Conservation (phyloP, 164 flowering plant genomes). For the Buxus sempervirens region DNA sequence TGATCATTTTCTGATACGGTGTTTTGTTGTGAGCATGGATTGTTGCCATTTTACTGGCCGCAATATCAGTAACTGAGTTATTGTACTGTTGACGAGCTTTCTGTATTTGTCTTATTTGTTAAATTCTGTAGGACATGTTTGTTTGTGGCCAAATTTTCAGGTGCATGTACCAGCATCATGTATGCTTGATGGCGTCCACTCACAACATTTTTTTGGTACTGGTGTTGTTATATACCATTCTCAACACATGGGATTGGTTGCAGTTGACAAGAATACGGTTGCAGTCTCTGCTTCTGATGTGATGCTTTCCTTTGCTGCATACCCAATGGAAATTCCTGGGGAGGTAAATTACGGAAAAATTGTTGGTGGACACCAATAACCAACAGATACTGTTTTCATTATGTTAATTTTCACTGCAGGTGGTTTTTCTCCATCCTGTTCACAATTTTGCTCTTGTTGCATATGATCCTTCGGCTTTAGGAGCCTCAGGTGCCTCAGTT, state of each 20-base stretch:
- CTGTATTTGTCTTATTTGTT: neutral
- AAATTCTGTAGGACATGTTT: neutral
- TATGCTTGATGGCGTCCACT: slow-evolving; percentile 95
- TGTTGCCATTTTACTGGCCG: too few species aligned
- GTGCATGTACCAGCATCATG: slow-evolving; percentile 95
- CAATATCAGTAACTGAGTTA: too few species aligned
- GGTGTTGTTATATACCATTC: slow-evolving; percentile 88
- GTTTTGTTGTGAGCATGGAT: too few species aligned
- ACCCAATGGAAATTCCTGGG: slow-evolving; percentile 93
- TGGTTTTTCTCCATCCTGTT: slow-evolving; percentile 91
- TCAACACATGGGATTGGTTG: slow-evolving; percentile 71
- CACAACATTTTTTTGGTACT: slow-evolving; percentile 93
- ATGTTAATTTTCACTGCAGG: slow-evolving; percentile 39
- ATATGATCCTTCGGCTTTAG: slow-evolving; percentile 82
- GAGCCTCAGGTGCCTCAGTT: slow-evolving; percentile 64
- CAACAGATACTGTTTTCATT: slow-evolving; percentile 1
- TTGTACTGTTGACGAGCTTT: neutral
- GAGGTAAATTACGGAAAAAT: slow-evolving; percentile 46
- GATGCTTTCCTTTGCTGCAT: slow-evolving; percentile 97
- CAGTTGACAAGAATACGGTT: slow-evolving; percentile 89
- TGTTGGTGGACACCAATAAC: neutral
- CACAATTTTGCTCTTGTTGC: slow-evolving; percentile 95
- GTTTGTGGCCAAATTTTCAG: slow-evolving; percentile 36
- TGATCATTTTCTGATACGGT: too few species aligned
- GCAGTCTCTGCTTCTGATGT: slow-evolving; percentile 86